Percentiles rank a stretch among this genome's conserved stretches.
These are phyloP conservation scores for Nicotiana tomentosiformis DNA, from an alignment of 257 asterid genomes.

Conservation along the genomic window DNA sequence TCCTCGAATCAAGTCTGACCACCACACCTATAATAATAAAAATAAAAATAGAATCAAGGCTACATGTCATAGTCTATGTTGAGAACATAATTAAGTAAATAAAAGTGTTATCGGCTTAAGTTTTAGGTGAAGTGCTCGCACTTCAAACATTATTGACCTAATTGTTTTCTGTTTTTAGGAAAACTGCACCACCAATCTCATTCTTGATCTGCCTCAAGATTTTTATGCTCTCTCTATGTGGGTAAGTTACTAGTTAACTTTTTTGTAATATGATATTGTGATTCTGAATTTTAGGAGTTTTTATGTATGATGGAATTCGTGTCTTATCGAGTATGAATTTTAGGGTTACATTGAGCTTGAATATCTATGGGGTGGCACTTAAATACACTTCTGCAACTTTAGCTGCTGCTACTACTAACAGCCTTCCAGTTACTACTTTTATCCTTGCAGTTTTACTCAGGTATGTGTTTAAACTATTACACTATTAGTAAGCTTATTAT, in stretches of 20 bases:
- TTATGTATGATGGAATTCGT: not conserved
- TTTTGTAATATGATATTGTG: not conserved
- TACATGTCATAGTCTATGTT: not conserved
- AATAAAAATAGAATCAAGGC: not conserved
- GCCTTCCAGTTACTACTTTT: conserved; percentile 82
- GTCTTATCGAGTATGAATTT: not conserved
- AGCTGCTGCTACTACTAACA: conserved; percentile 85
- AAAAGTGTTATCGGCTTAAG: not conserved
- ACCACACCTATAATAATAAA: not conserved
- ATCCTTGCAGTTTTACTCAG: conserved; percentile 67
- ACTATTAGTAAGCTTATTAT: not conserved
- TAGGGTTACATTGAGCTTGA: conserved; percentile 80
- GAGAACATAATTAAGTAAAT: not conserved
- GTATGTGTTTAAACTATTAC: conserved; percentile 10
- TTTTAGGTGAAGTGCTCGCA: not conserved
- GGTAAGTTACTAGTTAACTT: conserved; percentile 29
- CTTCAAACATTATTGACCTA: not conserved
- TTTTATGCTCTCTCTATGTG: conserved; percentile 57
- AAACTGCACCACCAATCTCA: conserved; percentile 61
- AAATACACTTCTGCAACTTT: conserved; percentile 75
- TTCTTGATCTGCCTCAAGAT: conserved; percentile 52
- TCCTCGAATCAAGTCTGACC: not conserved
- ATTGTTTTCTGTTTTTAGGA: conserved; percentile 36
- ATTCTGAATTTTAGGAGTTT: not conserved
- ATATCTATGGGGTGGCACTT: conserved; percentile 58